Evolutionary conservation across 805 yeast species (phyloP).

Genomic region (Kuraishia borneana): DNA sequence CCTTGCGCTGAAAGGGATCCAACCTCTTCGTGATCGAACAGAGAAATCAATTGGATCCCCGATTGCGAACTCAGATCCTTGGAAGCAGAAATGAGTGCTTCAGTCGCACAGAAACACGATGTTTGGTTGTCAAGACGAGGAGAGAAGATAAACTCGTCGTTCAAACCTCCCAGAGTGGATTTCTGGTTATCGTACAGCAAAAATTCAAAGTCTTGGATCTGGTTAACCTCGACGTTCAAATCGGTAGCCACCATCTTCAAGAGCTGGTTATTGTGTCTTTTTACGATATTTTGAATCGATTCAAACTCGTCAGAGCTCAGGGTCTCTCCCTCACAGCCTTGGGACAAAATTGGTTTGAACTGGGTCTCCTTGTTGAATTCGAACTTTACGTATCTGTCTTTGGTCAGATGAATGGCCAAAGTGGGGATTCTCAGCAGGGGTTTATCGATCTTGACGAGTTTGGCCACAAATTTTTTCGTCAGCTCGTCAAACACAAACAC

Average conservation of each 20-base stretch:
- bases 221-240: constrained; percentile 33
- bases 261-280: constrained; percentile 70
- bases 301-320: constrained; percentile 45
- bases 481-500: constrained; percentile 50
- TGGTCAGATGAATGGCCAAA: constrained; percentile 81
- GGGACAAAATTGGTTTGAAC: constrained; percentile 65
- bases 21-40: constrained; percentile 94
- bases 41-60: constrained; percentile 63
- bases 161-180: constrained; percentile 76
- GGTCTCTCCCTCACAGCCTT: constrained; percentile 38
- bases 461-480: constrained; percentile 43
- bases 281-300: constrained; percentile 50
- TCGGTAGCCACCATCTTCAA: constrained; percentile 61
- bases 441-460: constrained; percentile 65
- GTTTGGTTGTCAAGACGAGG: constrained; percentile 88
- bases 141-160: constrained; percentile 83
- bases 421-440: constrained; percentile 91
- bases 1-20: constrained; percentile 95
- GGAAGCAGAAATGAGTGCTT: constrained; percentile 48
- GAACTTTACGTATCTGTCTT: constrained; percentile 66
- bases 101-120: constrained; percentile 72
- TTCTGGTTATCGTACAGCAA: constrained; percentile 77
- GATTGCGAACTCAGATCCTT: constrained; percentile 29
- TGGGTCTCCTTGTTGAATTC: constrained; percentile 87
- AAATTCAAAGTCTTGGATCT: constrained; percentile 85